A percentile compares a stretch with the other conserved stretches of the same genome.
These are phyloP conservation scores for Raddia distichophylla DNA, from an alignment of 176 grass and related monocot genomes.

Conservation along the genomic window DNA sequence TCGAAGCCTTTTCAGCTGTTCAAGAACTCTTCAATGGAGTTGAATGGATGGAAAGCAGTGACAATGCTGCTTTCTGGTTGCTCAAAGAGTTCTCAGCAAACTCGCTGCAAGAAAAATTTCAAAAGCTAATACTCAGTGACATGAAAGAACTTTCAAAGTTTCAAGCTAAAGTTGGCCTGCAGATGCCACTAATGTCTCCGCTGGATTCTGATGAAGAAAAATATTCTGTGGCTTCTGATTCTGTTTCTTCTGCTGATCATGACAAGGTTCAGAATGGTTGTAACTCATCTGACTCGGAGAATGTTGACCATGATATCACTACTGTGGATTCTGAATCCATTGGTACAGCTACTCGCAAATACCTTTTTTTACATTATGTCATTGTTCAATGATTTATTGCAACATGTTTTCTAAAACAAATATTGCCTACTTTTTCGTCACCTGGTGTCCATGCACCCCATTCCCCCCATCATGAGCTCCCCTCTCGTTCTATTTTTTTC, in stretches of 20 bases:
- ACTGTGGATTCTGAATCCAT: slow-evolving; percentile 68
- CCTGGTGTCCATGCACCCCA: background rate
- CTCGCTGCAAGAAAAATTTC: slow-evolving; percentile 83
- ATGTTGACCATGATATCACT: slow-evolving; percentile 41
- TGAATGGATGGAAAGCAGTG: slow-evolving; percentile 86
- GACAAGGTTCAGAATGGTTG: slow-evolving; percentile 67
- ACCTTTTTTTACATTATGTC: background rate
- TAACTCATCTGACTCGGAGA: slow-evolving; percentile 58
- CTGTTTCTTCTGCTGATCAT: slow-evolving; percentile 67
- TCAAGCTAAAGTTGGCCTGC: slow-evolving; percentile 70
- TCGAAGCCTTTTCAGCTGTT: slow-evolving; percentile 95
- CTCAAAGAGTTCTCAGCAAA: slow-evolving; percentile 95
- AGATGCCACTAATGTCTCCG: slow-evolving; percentile 70
- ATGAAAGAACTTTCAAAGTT: slow-evolving; percentile 74
- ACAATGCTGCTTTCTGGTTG: slow-evolving; percentile 88
- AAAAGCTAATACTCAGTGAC: slow-evolving; percentile 88
- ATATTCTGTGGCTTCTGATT: slow-evolving; percentile 90
- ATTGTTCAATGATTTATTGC: slow-evolving; percentile 24
- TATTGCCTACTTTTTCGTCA: slow-evolving; percentile 28
- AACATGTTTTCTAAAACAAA: slow-evolving; percentile 39
- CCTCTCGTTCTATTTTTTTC: background rate
- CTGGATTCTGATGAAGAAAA: slow-evolving; percentile 97
- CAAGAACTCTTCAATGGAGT: slow-evolving; percentile 95
- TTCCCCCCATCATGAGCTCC: background rate
- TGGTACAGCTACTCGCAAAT: slow-evolving; percentile 48